Evolutionary conservation across 2,329 filamentous ascomycete species (phyloP).

Genomic region (Akanthomyces lecanii): DNA sequence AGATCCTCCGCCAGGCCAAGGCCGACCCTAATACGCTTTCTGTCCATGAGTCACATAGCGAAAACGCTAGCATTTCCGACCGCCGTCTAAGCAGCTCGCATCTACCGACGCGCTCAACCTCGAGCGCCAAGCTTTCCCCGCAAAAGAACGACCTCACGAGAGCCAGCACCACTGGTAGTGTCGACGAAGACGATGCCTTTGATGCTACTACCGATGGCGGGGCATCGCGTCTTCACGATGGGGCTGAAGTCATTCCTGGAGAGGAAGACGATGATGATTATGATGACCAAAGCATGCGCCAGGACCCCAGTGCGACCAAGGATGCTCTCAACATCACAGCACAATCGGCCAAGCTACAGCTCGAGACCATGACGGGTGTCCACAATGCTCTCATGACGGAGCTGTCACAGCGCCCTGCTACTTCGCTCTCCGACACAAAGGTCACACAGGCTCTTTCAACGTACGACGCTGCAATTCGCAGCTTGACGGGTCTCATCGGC

Average conservation of each 20-base stretch:
- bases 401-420: conserved; percentile 58
- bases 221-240: conserved; percentile 33
- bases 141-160: conserved; percentile 35
- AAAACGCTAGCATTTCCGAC: conserved; percentile 49
- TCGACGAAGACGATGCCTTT: conserved; percentile 50
- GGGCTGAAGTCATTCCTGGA: conserved; percentile 34
- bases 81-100: conserved; percentile 42
- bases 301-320: conserved; percentile 70
- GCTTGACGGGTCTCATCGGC: conserved; percentile 76
- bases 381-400: conserved; percentile 76
- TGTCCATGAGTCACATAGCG: conserved; percentile 44
- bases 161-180: conserved; percentile 45
- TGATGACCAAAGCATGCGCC: conserved; percentile 71
- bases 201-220: conserved; percentile 45
- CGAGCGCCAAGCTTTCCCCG: conserved; percentile 26
- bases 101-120: conserved; percentile 30
- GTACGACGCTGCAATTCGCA: conserved; percentile 86
- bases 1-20: conserved; percentile 73
- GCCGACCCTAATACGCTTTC: conserved; percentile 56
- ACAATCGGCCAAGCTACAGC: conserved; percentile 86
- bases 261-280: conserved; percentile 69
- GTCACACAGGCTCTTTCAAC: conserved; percentile 74
- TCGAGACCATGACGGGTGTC: conserved; percentile 84
- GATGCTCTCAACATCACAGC: conserved; percentile 97
- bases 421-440: conserved; percentile 70